These are phyloP conservation scores for Clathrus columnatus DNA, from an alignment of 768 basidiomycete genomes.

Conservation along the genomic window DNA sequence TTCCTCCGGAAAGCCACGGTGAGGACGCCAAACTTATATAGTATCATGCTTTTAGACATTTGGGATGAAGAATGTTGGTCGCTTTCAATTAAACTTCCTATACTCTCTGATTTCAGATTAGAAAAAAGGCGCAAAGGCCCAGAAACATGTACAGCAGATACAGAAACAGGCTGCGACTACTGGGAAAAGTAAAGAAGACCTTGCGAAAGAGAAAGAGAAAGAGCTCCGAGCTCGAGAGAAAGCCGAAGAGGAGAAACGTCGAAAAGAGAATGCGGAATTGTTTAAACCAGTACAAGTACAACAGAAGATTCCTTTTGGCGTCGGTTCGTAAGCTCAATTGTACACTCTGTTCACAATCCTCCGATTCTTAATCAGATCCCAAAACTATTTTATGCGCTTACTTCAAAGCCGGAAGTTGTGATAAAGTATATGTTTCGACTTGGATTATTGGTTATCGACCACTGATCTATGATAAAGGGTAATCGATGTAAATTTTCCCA, in stretches of 20 bases:
- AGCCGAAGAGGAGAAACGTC: slow-evolving; percentile 71
- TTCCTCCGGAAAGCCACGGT: slow-evolving; percentile 22
- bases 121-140: slow-evolving; percentile 94
- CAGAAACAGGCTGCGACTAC: slow-evolving; percentile 64
- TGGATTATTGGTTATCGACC: background rate
- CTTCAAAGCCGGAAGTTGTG: slow-evolving; percentile 87
- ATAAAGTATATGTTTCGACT: slow-evolving; percentile 75
- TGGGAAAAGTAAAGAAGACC: slow-evolving; percentile 70
- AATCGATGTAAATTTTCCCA: slow-evolving; percentile 92
- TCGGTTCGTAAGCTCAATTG: slow-evolving; percentile 28
- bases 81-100: background rate
- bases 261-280: slow-evolving; percentile 77
- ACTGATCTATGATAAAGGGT: background rate
- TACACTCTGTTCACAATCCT: background rate
- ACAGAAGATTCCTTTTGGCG: slow-evolving; percentile 90
- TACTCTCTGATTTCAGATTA: slow-evolving; percentile 22
- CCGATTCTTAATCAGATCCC: slow-evolving; percentile 48
- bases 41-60: slow-evolving; percentile 55
- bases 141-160: slow-evolving; percentile 73
- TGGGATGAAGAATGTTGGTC: slow-evolving; percentile 77
- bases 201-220: slow-evolving; percentile 85
- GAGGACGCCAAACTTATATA: slow-evolving; percentile 14
- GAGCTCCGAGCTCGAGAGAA: slow-evolving; percentile 67
- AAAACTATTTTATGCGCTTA: slow-evolving; percentile 90
- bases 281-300: slow-evolving; percentile 62